Evolutionary conservation across 2,329 filamentous ascomycete genomes (phyloP), one percentile per base, ranked within the genome.

Genomic region (Paecilomyces fulvus): DNA sequence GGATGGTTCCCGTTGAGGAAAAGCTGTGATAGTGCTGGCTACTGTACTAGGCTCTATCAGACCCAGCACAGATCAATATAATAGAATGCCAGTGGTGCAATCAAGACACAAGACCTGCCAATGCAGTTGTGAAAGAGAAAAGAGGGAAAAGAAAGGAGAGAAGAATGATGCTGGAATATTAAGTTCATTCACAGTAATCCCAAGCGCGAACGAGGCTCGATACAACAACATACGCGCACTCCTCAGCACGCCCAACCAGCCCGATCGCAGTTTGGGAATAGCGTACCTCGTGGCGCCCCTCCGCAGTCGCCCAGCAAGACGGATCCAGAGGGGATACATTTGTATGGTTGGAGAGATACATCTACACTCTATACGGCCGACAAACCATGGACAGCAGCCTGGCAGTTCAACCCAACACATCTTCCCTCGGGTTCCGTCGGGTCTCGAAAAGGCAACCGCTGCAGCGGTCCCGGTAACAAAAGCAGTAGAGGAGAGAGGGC

Each of bases 271-370:
- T 57, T 61, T 14, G 17, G 59, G 58, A 43, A 51, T 65, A 59
- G 65, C 55, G 54, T 43, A 52, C 66, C 65, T 66, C 65, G 63
- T 67, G 65, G 56, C 51, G 50, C 55, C 52, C 48, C 59, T 59
- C 56, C 57, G 50, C 30, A 30, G 55, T 23, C 49, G 49, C 50
- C 30, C 12, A 28, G 49, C 46, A 30, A 33, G 33, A 43, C 43
- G 14, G 28, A 33, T 8, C 31, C 30, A 17, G 33, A 14, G 14
- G 33, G 25, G 25, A 28, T 5, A 28, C 25, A 6, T 5, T 28
- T 28, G 25, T 5, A 28, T 28, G 25, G 25, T 7, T 5, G 25
- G 25, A 28, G 25, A 28, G 25, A 28, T 28, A 28, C 25, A 28
- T 28, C 4, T 28, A 28, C 25, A 5, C 25, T 28, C 25, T 6